Evolutionary conservation across 1,284 basidiomycete genomes (phyloP).

Genomic region (Marasmius fiardii): DNA sequence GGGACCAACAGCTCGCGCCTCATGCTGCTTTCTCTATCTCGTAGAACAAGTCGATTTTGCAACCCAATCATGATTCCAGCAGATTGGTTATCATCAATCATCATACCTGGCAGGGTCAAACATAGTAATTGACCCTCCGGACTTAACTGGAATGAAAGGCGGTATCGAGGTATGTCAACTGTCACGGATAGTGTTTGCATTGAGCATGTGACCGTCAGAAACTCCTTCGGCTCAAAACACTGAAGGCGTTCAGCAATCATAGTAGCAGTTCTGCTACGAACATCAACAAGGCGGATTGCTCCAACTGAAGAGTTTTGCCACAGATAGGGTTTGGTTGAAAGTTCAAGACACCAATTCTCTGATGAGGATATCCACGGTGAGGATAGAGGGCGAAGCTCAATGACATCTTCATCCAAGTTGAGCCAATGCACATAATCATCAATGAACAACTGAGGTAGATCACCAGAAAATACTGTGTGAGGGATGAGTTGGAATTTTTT

Average conservation of each 20-base stretch:
- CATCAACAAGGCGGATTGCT: slow-evolving; percentile 6
- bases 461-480: slow-evolving; percentile 25
- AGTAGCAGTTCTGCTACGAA: slow-evolving; percentile 27
- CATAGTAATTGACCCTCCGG: slow-evolving; percentile 25
- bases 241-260: slow-evolving; percentile 28
- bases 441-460: slow-evolving; percentile 35
- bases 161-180: slow-evolving; percentile 30
- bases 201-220: slow-evolving; percentile 23
- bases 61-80: slow-evolving; percentile 38
- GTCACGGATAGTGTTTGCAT: slow-evolving; percentile 1
- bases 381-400: slow-evolving; percentile 35
- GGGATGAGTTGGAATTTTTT: slow-evolving; percentile 34
- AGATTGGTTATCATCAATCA: slow-evolving; percentile 32
- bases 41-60: slow-evolving; percentile 35
- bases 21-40: slow-evolving; percentile 11
- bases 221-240: slow-evolving; percentile 27
- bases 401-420: slow-evolving; percentile 20
- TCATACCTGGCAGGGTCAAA: slow-evolving; percentile 30
- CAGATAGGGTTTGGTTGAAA: not conserved
- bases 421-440: slow-evolving; percentile 38
- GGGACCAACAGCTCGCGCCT: slow-evolving; percentile 31
- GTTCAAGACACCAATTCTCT: slow-evolving; percentile 22
- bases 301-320: not conserved
- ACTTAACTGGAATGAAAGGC: slow-evolving; percentile 33
- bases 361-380: slow-evolving; percentile 18